A percentile compares a stretch with the other conserved stretches of the same genome.
Evolutionary conservation across 2,329 filamentous ascomycete genomes (phyloP).

Genomic region (Trichophyton mentagrophytes): DNA sequence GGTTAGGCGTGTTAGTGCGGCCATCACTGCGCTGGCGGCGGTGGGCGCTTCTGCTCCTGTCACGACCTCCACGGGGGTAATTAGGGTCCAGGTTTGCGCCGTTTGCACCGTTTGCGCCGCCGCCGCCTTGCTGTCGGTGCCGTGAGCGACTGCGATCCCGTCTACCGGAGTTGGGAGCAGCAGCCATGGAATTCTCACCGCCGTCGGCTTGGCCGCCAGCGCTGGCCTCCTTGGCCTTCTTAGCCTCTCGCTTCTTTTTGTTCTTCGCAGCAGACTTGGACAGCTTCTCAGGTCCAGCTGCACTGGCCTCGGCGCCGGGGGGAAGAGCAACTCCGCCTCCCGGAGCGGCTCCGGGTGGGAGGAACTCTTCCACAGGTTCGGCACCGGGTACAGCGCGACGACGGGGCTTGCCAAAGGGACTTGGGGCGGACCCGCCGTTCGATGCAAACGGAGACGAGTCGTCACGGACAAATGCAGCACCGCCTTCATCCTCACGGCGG

Average conservation of each 20-base stretch:
- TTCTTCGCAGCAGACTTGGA: slow-evolving; percentile 85
- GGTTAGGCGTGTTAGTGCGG: slow-evolving; percentile 10
- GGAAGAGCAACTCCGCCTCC: slow-evolving; percentile 54
- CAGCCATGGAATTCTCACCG: slow-evolving; percentile 15
- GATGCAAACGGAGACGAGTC: slow-evolving; percentile 44
- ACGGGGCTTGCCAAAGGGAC: slow-evolving; percentile 64
- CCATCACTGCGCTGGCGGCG: slow-evolving; percentile 18
- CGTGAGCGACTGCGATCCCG: slow-evolving; percentile 43
- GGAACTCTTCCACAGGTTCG: slow-evolving; percentile 52
- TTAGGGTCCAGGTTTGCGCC: slow-evolving; percentile 19
- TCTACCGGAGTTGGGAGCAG: slow-evolving; percentile 46
- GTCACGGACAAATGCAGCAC: slow-evolving; percentile 73
- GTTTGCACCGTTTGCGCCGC: slow-evolving; percentile 18
- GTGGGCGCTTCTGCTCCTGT: slow-evolving; percentile 21
- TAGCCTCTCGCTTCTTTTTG: slow-evolving; percentile 94
- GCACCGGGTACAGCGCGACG: slow-evolving; percentile 79
- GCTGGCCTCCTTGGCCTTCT: slow-evolving; percentile 67
- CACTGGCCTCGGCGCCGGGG: slow-evolving; percentile 42
- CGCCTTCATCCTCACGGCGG: slow-evolving; percentile 94
- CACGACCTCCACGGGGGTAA: slow-evolving; percentile 18
- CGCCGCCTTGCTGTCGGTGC: slow-evolving; percentile 22
- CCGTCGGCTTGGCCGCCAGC: slow-evolving; percentile 20
- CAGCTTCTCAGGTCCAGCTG: slow-evolving; percentile 49
- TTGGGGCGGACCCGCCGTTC: slow-evolving; percentile 35
- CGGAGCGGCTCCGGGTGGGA: slow-evolving; percentile 56